Base-by-base conservation (phyloP, 2,329 filamentous ascomycete genomes). In the Fusarium luffae region DNA sequence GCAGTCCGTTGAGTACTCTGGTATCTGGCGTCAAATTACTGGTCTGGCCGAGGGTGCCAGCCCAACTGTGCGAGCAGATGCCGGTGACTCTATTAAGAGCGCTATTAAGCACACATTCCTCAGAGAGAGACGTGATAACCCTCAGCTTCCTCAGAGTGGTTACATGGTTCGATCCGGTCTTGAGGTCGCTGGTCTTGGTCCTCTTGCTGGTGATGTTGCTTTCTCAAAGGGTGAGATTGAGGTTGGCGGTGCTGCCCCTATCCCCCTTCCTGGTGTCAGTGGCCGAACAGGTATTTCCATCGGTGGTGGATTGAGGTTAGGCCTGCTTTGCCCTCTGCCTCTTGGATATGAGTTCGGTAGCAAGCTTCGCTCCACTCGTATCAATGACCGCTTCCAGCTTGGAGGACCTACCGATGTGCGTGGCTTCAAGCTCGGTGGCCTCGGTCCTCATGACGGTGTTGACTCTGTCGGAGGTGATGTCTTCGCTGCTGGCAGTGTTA, bases 381-480 rank as follows among this genome's bases (percentile, higher is more conserved):
- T 98, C 75, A 98, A 97, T 77, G 96, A 99, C 79, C 93, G 96
- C 46, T 99, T 99, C 83, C 90, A 94, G 76, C 92, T 99, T 32
- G 96, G 96, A 44, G 96, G 96, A 0, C 95, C 96, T 5, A 97
- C 94, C 5, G 95, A 97, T 77, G 93, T 99, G 16, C 92, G 96
- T 58, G 96, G 96, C 3, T 99, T 99, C 85, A 90, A 93, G 63
- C 88, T 97, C 23, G 92, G 91, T 21, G 96, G 96, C 2, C 86
- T 99, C 8, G 96, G 96, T 11, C 94, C 96, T 6, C 91, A 92
- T 68, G 95, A 98, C 75, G 93, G 94, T 2, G 79, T 84, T 19
- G 95, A 99, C 80, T 90, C 94, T 1, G 89, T 97, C 1, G 96
- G 96, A 14, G 96, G 96, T 25, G 96, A 99, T 78, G 83, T 97